Evolutionary conservation across 1,139 yeast genomes (phyloP).

Genomic region (Wickerhamomyces sp.): DNA sequence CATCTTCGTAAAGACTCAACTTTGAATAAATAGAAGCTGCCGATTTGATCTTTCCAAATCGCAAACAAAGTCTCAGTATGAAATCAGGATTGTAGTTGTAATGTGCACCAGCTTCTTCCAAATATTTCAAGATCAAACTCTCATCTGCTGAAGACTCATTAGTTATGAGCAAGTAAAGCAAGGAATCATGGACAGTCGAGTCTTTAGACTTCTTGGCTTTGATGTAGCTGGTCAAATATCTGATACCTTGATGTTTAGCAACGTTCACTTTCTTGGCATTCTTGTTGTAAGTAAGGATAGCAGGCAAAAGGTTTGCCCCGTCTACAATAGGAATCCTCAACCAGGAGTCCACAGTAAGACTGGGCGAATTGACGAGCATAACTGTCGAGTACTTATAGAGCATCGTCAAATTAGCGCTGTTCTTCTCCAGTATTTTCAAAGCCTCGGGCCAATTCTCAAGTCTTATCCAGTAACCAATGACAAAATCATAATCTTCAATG

Average conservation of each 20-base stretch:
- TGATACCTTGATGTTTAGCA: constrained; percentile 56
- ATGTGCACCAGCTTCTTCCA: constrained; percentile 33
- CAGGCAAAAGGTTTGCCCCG: constrained; percentile 59
- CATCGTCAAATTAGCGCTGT: constrained; percentile 38
- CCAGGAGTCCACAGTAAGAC: constrained; percentile 76
- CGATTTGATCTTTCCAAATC: constrained; percentile 51
- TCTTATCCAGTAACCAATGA: constrained; percentile 64
- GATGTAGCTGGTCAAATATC: constrained; percentile 58
- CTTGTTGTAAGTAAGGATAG: constrained; percentile 61
- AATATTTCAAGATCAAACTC: constrained; percentile 41
- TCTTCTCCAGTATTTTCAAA: constrained; percentile 49
- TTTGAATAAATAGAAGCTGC: constrained; percentile 69
- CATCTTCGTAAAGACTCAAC: constrained; percentile 71
- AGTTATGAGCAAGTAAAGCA: constrained; percentile 66
- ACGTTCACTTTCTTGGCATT: constrained; percentile 26
- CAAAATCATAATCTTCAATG: constrained; percentile 63
- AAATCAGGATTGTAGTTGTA: constrained; percentile 62
- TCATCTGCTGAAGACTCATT: constrained; percentile 37
- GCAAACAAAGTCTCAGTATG: constrained; percentile 67
- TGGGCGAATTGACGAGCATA: constrained; percentile 63
- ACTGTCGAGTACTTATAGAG: constrained; percentile 67
- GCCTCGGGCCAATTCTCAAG: constrained; percentile 73
- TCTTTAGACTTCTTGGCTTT: constrained; percentile 44
- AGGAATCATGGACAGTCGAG: constrained; percentile 61
- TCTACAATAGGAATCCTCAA: constrained; percentile 34